Conservation (phyloP, 2,329 filamentous ascomycete species). For the Colletotrichum lupini region DNA sequence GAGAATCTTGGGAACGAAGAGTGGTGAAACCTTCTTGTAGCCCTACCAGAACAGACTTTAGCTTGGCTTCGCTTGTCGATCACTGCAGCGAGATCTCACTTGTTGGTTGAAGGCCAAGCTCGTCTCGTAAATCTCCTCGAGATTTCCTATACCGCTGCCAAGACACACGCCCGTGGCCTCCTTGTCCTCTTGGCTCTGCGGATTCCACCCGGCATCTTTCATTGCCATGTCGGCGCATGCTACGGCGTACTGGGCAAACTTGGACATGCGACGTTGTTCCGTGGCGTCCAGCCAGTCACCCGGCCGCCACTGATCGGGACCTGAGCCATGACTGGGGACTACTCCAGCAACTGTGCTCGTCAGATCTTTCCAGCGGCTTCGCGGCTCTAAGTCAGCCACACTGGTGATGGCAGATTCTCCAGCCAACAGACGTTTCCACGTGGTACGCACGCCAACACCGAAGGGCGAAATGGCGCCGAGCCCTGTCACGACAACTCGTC, state of each 20-base stretch:
- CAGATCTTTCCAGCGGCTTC: slow-evolving; percentile 72
- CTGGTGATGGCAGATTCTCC: slow-evolving; percentile 85
- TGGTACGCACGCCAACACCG: slow-evolving; percentile 79
- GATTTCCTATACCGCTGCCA: slow-evolving; percentile 93
- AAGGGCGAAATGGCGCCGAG: slow-evolving; percentile 86
- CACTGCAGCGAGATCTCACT: slow-evolving; percentile 59
- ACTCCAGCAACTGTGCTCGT: slow-evolving; percentile 88
- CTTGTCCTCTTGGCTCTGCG: slow-evolving; percentile 67
- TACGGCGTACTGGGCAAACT: slow-evolving; percentile 91
- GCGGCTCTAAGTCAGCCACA: slow-evolving; percentile 69
- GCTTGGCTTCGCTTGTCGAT: slow-evolving; percentile 24
- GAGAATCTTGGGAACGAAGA: slow-evolving; percentile 92
- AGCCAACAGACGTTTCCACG: slow-evolving; percentile 85
- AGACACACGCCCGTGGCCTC: slow-evolving; percentile 90
- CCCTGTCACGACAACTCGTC: slow-evolving; percentile 86
- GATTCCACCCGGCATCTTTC: slow-evolving; percentile 82
- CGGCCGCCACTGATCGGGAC: slow-evolving; percentile 59
- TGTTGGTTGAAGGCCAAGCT: slow-evolving; percentile 79
- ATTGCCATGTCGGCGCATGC: slow-evolving; percentile 89
- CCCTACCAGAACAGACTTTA: slow-evolving; percentile 64
- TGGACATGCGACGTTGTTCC: slow-evolving; percentile 83
- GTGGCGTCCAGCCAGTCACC: slow-evolving; percentile 64
- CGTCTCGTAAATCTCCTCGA: slow-evolving; percentile 90
- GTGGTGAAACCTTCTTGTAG: slow-evolving; percentile 90
- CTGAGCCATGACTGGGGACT: slow-evolving; percentile 67